These are phyloP conservation scores for Candida pseudoglaebosa DNA, from an alignment of 805 yeast genomes.

Conservation along the genomic window DNA sequence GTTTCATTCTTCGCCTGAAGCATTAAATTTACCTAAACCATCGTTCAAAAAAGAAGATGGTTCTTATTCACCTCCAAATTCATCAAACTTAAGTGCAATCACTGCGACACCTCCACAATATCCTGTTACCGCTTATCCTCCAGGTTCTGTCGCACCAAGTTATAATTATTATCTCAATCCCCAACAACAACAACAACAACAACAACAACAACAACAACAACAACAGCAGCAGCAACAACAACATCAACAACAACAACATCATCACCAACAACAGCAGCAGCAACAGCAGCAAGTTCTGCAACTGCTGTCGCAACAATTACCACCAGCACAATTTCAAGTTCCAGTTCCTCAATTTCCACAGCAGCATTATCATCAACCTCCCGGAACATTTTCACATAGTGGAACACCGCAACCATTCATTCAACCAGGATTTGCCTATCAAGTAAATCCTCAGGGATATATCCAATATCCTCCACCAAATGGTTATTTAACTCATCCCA, in stretches of 20 bases:
- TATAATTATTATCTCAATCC: conserved; percentile 10
- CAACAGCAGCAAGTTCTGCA: conserved; percentile 1
- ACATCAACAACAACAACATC: conserved; percentile 4
- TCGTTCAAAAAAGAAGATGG: conserved; percentile 32
- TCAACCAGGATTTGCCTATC: conserved; percentile 30
- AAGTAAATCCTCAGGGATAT: conserved; percentile 28
- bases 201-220: not conserved
- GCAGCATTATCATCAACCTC: conserved; percentile 8
- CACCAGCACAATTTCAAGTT: conserved; percentile 2
- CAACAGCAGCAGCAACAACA: conserved; percentile 1
- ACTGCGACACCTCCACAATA: conserved; percentile 19
- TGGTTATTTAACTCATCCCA: conserved; percentile 7
- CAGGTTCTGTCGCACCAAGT: conserved; percentile 14
- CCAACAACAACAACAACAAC: conserved; percentile 3
- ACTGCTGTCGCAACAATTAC: conserved; percentile 5
- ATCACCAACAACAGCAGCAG: not conserved
- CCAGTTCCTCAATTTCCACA: conserved; percentile 3
- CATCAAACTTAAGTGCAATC: conserved; percentile 10
- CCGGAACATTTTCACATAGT: conserved; percentile 1
- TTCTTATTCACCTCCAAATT: conserved; percentile 9
- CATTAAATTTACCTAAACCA: conserved; percentile 53
- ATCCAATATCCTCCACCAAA: conserved; percentile 22
- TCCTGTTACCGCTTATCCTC: conserved; percentile 35
- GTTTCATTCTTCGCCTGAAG: conserved; percentile 54
- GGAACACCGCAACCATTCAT: conserved; percentile 12